phyloP scores from a whole-genome alignment of 2,329 filamentous ascomycete genomes.

The Fusarium aywerte region DNA sequence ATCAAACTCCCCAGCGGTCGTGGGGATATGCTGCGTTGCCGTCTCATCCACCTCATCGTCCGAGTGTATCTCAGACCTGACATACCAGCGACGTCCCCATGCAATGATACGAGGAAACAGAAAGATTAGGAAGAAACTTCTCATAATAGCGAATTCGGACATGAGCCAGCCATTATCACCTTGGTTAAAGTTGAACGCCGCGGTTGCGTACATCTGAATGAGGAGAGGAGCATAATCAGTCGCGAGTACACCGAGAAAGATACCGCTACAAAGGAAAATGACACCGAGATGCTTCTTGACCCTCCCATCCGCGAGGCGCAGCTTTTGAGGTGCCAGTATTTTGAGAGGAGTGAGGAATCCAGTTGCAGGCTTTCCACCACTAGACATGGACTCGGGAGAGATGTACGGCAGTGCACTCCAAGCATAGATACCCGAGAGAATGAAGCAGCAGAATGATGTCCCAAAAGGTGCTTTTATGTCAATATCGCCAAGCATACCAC shows the following conservation, averaged over 20 bases:
- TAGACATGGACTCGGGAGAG: conserved; percentile 54
- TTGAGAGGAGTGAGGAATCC: conserved; percentile 72
- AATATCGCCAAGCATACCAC: conserved; percentile 73
- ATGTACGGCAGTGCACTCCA: conserved; percentile 61
- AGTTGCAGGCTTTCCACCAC: conserved; percentile 54
- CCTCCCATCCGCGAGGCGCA: conserved; percentile 62
- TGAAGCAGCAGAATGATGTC: conserved; percentile 68
- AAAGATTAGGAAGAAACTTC: conserved; percentile 65
- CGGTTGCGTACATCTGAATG: conserved; percentile 68
- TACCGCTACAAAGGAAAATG: conserved; percentile 70
- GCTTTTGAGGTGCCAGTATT: conserved; percentile 68
- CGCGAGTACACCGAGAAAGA: conserved; percentile 74
- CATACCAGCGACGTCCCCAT: conserved; percentile 50
- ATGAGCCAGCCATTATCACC: conserved; percentile 67
- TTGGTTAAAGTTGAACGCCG: conserved; percentile 65
- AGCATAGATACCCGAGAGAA: conserved; percentile 57
- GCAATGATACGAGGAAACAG: conserved; percentile 65
- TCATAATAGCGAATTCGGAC: conserved; percentile 65
- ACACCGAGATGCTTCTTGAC: conserved; percentile 68
- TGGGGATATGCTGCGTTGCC: conserved; percentile 46
- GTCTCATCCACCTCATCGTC: conserved; percentile 25
- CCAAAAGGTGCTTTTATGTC: conserved; percentile 73
- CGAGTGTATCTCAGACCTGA: background rate
- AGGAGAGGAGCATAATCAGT: conserved; percentile 74
- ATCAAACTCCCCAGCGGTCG: conserved; percentile 55